These are phyloP conservation scores for Yarrowia porcina DNA, from an alignment of 805 yeast genomes.

Conservation along the genomic window DNA sequence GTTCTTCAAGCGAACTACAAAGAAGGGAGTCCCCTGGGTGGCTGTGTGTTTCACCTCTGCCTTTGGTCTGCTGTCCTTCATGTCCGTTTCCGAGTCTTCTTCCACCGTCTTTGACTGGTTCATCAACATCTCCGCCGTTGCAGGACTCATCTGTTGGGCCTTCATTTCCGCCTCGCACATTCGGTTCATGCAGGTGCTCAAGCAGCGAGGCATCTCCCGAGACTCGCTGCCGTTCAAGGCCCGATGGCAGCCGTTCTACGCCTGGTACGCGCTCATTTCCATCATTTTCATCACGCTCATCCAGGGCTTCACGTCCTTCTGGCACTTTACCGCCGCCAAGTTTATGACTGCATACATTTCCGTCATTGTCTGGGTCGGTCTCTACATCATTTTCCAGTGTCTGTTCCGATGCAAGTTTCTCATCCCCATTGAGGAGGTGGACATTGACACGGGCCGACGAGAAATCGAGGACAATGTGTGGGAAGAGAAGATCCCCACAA, in stretches of 20 bases:
- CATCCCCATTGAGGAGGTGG: constrained; percentile 47
- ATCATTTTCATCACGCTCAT: constrained; percentile 58
- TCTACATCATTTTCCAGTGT: constrained; percentile 49
- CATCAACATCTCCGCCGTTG: constrained; percentile 72
- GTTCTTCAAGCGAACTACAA: constrained; percentile 60
- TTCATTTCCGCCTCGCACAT: constrained; percentile 66
- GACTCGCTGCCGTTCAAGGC: constrained; percentile 75
- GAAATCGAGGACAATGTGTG: constrained; percentile 57
- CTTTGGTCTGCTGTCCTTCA: constrained; percentile 65
- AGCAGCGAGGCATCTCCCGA: constrained; percentile 60
- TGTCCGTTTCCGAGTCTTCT: constrained; percentile 50
- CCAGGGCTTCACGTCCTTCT: constrained; percentile 70
- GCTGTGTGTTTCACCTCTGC: constrained; percentile 49
- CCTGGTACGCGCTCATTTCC: constrained; percentile 59
- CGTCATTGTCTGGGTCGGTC: constrained; percentile 53
- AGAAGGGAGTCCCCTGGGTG: constrained; percentile 66
- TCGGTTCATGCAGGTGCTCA: constrained; percentile 63
- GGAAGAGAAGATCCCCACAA: constrained; percentile 41
- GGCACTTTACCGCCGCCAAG: constrained; percentile 49
- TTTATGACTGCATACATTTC: constrained; percentile 75
- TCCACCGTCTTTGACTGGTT: constrained; percentile 44
- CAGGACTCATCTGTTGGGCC: constrained; percentile 73
- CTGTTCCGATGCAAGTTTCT: constrained; percentile 28
- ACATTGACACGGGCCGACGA: constrained; percentile 65
- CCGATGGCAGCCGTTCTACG: constrained; percentile 60